Evolutionary conservation across 2,329 filamentous ascomycete species (phyloP), one percentile per base, ranked within the genome.

Genomic region (Macrophomina phaseolina): DNA sequence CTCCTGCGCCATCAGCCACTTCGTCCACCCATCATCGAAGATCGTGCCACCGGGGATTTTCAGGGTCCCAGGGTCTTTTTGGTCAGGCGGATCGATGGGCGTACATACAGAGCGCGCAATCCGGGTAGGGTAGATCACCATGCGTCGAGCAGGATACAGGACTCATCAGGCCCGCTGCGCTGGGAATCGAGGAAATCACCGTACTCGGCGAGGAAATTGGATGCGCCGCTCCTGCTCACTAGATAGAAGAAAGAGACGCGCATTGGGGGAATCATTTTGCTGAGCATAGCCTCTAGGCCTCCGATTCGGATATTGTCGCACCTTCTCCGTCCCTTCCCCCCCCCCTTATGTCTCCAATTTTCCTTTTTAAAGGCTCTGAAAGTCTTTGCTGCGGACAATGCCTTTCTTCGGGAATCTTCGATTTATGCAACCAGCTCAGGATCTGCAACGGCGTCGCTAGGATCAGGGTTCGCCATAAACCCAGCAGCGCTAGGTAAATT

Each of bases 51-150:
- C n/a, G 16, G 16, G 8, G 34, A 55, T 55, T 23, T 55, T 55
- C 52, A 55, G 52, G 52, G 52, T 55, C 52, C 49, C 30, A 30
- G 49, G 49, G 16, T 53, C 12, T 14, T 7, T 45, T 45, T 45
- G 2, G 38, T n/a, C 16, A n/a, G 4, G 11, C 12, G 11, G 42
- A 45, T 45, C 42, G 16, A 14, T 23, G 23, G 23, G 23, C 23
- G 23, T 23, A 23, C 23, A 23, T 23, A 23, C 23, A 23, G 23
- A 14, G 42, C 5, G 42, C 11, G 16, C 16, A n/a, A 45, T 14
- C 16, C 42, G 30, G 52, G 32, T 34, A 34, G 40, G 32, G 34
- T 38, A 40, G 34, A 55, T 38, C 34, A 55, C 52, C 52, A 55
- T 34, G 52, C 52, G 52, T 12, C 34, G 6, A 7, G 46, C 46